Evolutionary conservation across 164 flowering plant species (phyloP).

Genomic region (Stephania cephalantha): DNA sequence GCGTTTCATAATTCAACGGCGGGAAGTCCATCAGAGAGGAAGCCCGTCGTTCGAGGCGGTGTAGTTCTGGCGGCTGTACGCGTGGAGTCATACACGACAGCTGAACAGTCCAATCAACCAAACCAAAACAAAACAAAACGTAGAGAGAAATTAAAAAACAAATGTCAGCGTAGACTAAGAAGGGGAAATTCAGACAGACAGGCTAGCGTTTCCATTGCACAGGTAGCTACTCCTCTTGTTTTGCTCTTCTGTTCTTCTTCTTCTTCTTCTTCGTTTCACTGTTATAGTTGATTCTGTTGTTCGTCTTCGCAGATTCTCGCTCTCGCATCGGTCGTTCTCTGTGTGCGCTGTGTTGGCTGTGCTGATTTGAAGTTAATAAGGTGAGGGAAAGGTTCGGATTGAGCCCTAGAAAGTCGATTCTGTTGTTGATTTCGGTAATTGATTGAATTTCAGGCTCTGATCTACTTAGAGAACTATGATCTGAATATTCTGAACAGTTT

Average conservation of each 20-base stretch:
- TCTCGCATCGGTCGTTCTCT: background rate
- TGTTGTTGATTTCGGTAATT: background rate
- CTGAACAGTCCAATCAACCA: background rate
- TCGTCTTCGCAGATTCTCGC: background rate
- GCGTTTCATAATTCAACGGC: background rate
- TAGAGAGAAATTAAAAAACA: too few species aligned
- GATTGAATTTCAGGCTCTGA: background rate
- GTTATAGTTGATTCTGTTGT: too few species aligned
- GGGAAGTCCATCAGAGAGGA: background rate
- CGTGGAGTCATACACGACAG: background rate
- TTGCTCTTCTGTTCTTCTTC: too few species aligned
- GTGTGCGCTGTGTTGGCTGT: background rate
- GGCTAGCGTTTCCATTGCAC: background rate
- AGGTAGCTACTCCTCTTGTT: too few species aligned
- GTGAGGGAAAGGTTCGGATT: background rate
- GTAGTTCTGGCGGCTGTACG: background rate
- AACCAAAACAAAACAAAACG: background rate
- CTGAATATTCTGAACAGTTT: background rate
- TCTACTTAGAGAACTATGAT: background rate
- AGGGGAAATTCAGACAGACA: background rate
- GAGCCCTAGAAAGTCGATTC: constrained; percentile 7
- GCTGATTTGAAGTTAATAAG: background rate
- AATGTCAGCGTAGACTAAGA: background rate
- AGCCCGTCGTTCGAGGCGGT: background rate
- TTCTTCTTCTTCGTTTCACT: background rate